Evolutionary conservation across 129 eudicot genomes (phyloP).

Genomic region (Pseudognaphalium luteoalbum): DNA sequence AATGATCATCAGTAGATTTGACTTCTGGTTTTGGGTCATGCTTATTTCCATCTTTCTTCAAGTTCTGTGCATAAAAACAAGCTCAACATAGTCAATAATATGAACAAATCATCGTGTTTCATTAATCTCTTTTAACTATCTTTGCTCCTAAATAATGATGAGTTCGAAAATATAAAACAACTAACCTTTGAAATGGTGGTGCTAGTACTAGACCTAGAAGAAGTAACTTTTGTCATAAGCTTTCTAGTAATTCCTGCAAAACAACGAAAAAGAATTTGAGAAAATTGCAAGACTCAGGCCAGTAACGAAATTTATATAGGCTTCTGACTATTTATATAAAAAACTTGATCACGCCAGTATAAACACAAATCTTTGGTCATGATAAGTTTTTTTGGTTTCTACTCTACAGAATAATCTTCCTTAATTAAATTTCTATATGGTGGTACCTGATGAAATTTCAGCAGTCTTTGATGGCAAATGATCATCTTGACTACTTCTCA

Average conservation of each 20-base stretch:
- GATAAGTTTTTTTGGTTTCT: no score
- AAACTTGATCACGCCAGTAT: no score
- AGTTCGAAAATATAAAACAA: background rate
- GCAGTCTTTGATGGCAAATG: background rate
- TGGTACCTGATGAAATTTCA: background rate
- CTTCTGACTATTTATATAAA: no score
- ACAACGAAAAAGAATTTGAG: background rate
- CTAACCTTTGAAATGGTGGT: slow-evolving; percentile 42
- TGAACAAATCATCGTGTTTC: background rate
- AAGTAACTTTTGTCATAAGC: slow-evolving; percentile 30
- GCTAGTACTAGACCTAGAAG: slow-evolving; percentile 13
- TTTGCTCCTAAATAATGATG: slow-evolving; percentile 1
- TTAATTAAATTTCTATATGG: no score
- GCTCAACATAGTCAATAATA: slow-evolving; percentile 3
- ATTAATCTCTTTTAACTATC: background rate
- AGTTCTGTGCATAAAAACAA: slow-evolving; percentile 32
- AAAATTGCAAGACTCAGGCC: slow-evolving; percentile 1
- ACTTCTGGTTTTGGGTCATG: slow-evolving; percentile 22
- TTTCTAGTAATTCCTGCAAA: slow-evolving; percentile 61
- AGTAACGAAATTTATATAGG: no score
- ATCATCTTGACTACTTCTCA: slow-evolving; percentile 15
- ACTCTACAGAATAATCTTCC: no score
- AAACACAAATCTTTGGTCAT: no score
- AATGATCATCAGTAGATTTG: slow-evolving; percentile 18
- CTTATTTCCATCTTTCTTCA: slow-evolving; percentile 24